Conservation (phyloP, 116 monocot species). For the Phalaenopsis hybrid region DNA sequence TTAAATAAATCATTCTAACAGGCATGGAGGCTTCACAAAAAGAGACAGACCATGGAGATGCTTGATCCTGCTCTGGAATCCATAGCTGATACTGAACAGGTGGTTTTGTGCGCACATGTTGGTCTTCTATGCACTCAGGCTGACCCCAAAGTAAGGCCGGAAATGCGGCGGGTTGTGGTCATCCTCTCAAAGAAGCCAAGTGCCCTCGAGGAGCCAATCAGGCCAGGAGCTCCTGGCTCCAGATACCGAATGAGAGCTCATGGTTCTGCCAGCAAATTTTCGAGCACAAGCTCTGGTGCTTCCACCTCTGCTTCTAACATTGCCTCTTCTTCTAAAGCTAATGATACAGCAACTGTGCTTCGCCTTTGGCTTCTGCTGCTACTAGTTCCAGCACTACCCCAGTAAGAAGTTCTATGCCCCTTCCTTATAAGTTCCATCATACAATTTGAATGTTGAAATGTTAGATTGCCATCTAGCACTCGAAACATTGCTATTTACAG, state of each 20-base stretch:
- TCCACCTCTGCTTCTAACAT: slow-evolving; percentile 22
- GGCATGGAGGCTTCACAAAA: slow-evolving; percentile 64
- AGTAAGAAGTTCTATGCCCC: too few species aligned
- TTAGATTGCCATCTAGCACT: too few species aligned
- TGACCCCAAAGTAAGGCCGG: slow-evolving; percentile 60
- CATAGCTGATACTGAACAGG: slow-evolving; percentile 38
- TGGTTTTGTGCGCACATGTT: slow-evolving; percentile 47
- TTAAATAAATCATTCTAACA: slow-evolving; percentile 5
- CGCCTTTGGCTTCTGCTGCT: not conserved
- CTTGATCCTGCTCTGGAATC: slow-evolving; percentile 38
- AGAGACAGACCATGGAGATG: slow-evolving; percentile 35
- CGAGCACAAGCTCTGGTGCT: slow-evolving; percentile 8
- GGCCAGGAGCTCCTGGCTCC: slow-evolving; percentile 46
- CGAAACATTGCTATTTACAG: too few species aligned
- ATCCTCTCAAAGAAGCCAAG: slow-evolving; percentile 54
- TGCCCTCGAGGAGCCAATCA: slow-evolving; percentile 47
- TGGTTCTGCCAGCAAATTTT: slow-evolving; percentile 7
- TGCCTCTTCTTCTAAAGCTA: slow-evolving; percentile 13
- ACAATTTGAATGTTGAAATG: too few species aligned
- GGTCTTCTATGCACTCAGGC: slow-evolving; percentile 71
- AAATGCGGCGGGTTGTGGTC: slow-evolving; percentile 55
- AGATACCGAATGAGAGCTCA: slow-evolving; percentile 27
- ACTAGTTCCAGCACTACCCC: too few species aligned
- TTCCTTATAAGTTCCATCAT: too few species aligned
- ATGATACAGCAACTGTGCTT: slow-evolving; percentile 2